Conservation (phyloP, 805 yeast genomes). For the Monosporozyma siamensis region DNA sequence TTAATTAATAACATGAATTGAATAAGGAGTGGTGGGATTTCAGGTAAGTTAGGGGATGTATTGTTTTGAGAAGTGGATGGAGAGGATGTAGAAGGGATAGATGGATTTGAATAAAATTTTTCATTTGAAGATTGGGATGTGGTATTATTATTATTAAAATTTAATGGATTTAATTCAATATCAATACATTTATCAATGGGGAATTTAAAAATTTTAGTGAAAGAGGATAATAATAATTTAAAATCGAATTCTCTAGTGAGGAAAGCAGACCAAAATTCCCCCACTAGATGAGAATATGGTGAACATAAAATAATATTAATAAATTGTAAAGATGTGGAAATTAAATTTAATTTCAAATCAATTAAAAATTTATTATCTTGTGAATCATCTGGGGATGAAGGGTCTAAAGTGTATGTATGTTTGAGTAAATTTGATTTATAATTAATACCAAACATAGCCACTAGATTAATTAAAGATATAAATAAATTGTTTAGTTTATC, state of each 20-base stretch:
- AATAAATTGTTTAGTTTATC: not conserved
- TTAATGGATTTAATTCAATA: slow-evolving; percentile 32
- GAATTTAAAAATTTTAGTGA: slow-evolving; percentile 38
- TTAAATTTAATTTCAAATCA: slow-evolving; percentile 35
- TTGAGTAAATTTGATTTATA: not conserved
- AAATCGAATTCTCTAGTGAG: slow-evolving; percentile 42
- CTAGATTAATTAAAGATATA: not conserved
- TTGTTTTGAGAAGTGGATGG: slow-evolving; percentile 2
- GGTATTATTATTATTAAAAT: slow-evolving; percentile 9
- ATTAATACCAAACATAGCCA: not conserved
- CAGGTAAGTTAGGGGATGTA: slow-evolving; percentile 25
- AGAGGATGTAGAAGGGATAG: not conserved
- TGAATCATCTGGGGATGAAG: not conserved
- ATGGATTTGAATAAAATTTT: slow-evolving; percentile 1
- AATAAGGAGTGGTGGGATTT: slow-evolving; percentile 40
- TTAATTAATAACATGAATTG: slow-evolving; percentile 28
- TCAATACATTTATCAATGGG: slow-evolving; percentile 37
- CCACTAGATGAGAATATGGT: too few species aligned
- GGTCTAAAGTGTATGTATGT: not conserved
- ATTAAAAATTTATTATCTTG: not conserved
- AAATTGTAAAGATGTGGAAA: slow-evolving; percentile 51
- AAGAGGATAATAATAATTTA: slow-evolving; percentile 37
- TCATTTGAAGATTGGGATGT: too few species aligned
- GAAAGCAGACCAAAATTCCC: too few species aligned
- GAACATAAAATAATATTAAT: slow-evolving; percentile 49